Base-by-base conservation (phyloP, 345 rosid genomes). In the Stellera chamaejasme region DNA sequence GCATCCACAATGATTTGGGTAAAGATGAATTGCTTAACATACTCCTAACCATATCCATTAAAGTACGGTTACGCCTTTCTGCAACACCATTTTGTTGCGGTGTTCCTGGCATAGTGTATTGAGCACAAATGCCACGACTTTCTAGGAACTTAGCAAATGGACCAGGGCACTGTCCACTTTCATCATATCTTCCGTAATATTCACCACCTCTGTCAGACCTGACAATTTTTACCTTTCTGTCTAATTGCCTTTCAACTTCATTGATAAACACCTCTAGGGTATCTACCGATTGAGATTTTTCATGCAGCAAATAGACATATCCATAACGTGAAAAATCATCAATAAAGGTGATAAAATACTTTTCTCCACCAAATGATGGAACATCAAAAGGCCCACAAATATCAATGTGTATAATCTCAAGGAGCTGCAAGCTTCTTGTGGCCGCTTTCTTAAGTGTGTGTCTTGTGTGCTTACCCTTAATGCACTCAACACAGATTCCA, bases 311-410 rank as follows among this genome's bases (percentile, higher is more conserved):
- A 55, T 61, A 67, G 45, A 45, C 27, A 5, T 68, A 62, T 5
- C 45, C 27, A 46, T 63, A 63, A 56, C 19, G 7, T n/a, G 48
- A 68, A 68, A 62, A 63, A 41, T 45, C 39, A 68, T 62, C 59
- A 23, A 62, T 68, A 52, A 68, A 50, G 0, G 55, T 62, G 43
- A 68, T 12, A 43, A 19, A 19, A 19, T 19, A 19, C 23, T 19
- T 19, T 19, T 19, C 23, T 19, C 23, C 23, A 19, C 23, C 23
- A 52, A 10, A 19, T 23, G 51, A 63, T 45, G 41, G 13, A 57
- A 25, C 7, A 59, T 66, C 50, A 52, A 66, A 52, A 59, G 51
- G 59, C 45, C 64, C 64, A 66, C 43, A 66, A 8, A 59, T 57
- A 36, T 45, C 11, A 7, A 13, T 59, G 13, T 45, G 64, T 48